A percentile compares a stretch with the other conserved stretches of the same genome.
Evolutionary conservation across 192 early-diverging fungal genomes (phyloP).

Genomic region (Umbelopsis isabellina): DNA sequence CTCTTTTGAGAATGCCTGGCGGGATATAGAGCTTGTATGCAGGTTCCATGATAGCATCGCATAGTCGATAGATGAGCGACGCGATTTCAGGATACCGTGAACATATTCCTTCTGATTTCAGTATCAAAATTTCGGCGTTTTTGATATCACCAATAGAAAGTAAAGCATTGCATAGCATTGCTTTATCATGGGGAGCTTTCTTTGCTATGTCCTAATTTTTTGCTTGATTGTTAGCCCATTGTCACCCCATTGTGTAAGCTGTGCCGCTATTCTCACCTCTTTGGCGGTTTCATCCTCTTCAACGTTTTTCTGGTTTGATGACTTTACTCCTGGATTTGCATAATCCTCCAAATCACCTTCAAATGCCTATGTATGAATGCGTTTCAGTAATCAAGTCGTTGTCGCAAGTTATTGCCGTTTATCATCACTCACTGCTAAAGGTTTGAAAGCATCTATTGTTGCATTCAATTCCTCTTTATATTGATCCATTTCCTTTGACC

Average conservation of each 20-base stretch:
- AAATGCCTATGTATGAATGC: neutral
- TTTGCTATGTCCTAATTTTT: neutral
- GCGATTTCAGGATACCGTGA: constrained; percentile 63
- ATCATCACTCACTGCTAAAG: constrained; percentile 39
- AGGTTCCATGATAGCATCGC: constrained; percentile 61
- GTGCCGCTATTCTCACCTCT: neutral
- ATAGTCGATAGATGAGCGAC: constrained; percentile 60
- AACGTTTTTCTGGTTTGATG: neutral
- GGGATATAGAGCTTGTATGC: constrained; percentile 53
- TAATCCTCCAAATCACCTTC: constrained; percentile 16
- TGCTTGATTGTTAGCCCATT: neutral
- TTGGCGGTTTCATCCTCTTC: neutral
- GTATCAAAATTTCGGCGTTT: constrained; percentile 54
- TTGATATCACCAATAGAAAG: constrained; percentile 65
- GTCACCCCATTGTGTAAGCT: neutral
- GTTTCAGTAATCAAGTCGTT: neutral
- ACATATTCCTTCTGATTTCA: constrained; percentile 53
- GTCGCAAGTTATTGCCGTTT: neutral
- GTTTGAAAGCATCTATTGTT: constrained; percentile 46
- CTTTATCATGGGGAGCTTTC: constrained; percentile 60
- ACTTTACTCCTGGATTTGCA: constrained; percentile 14
- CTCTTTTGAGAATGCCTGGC: constrained; percentile 21
- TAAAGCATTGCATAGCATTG: constrained; percentile 61
- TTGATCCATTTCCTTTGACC: constrained; percentile 47
- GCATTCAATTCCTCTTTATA: constrained; percentile 50